Evolutionary conservation across 1,139 yeast species (phyloP), one percentile per base, ranked within the genome.

Genomic region (Yamadazyma kanchanaburiensis): DNA sequence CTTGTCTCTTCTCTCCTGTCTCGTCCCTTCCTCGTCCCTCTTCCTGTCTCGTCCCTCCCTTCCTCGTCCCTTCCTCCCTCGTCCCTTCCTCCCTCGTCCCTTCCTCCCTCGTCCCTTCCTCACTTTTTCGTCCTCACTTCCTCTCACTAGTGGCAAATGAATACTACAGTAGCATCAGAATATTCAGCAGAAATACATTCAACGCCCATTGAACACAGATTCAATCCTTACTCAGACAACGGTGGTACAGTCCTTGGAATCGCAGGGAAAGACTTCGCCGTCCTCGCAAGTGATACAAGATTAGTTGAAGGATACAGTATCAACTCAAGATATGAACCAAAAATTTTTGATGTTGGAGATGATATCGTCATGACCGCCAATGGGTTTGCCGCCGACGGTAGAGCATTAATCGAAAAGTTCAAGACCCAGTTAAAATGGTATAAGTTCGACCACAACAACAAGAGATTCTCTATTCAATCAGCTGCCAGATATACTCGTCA

Each of bases 161-260:
- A 48, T 32, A 43, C 60, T 25, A 75, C 82, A 20, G 73, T 77
- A 35, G 76, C 80, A 39, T 75, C 82, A 12, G 84, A 78, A 41
- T 77, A 77, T 53, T 69, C 77, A 6, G 57, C 72, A 15, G 81
- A 75, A 45, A 57, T 55, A 27, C 67, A 64, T 30, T 44, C 64
- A 15, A 72, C 68, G 17, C 95, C 96, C 38, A 86, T 87, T 56
- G 95, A 89, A 61, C 96, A 89, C 59, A 73, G 85, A 53, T 91
- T 91, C 70, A 89, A 91, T 53, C 98, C 98, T 32, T 91, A 91
- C 64, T 71, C 94, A 30, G 96, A 91, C 58, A 88, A 89, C 51
- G 99, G 99, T 46, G 99, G 99, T 49, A 89, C 97, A 6, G 91
- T 89, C 35, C 67, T 91, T 44, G 99, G 97, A 37, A 91, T 91